Evolutionary conservation across 768 basidiomycete genomes (phyloP).

Genomic region (Hypholoma sublateritium): DNA sequence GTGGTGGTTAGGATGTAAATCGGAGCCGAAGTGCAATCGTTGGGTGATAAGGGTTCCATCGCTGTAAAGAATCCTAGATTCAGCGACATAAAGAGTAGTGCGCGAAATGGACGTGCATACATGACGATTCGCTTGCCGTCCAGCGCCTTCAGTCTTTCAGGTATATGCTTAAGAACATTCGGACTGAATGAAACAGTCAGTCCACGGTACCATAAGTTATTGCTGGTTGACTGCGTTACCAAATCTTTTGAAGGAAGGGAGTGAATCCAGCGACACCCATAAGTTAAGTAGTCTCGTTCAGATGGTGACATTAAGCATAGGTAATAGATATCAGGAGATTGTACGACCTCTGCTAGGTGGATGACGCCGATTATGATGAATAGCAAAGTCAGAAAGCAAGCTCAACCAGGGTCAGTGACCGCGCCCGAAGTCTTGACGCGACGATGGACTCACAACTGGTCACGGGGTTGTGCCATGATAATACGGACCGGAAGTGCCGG

Average conservation of each 20-base stretch:
- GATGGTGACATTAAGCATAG: neutral
- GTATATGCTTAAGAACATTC: slow-evolving; percentile 59
- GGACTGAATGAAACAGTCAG: slow-evolving; percentile 43
- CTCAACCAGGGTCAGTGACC: too few relatives aligned
- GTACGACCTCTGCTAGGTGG: neutral
- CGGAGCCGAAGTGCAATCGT: slow-evolving; percentile 71
- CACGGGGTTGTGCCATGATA: too few relatives aligned
- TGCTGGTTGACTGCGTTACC: slow-evolving; percentile 34
- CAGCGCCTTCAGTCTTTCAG: slow-evolving; percentile 60
- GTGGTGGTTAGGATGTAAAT: slow-evolving; percentile 66
- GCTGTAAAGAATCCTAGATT: slow-evolving; percentile 33
- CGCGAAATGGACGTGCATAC: slow-evolving; percentile 36
- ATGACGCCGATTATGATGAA: neutral
- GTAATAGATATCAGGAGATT: neutral
- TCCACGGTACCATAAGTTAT: neutral
- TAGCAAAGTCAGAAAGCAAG: neutral
- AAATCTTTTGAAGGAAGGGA: slow-evolving; percentile 69
- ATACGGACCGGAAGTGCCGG: too few relatives aligned
- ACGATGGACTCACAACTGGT: too few relatives aligned
- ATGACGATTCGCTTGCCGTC: slow-evolving; percentile 72
- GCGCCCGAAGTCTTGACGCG: too few relatives aligned
- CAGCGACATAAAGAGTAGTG: slow-evolving; percentile 6
- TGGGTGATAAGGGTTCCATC: slow-evolving; percentile 88
- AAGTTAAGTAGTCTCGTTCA: slow-evolving; percentile 7
- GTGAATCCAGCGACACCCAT: slow-evolving; percentile 77